These are phyloP conservation scores for Scutellaria minor DNA, from an alignment of 257 asterid species.

Conservation along the genomic window DNA sequence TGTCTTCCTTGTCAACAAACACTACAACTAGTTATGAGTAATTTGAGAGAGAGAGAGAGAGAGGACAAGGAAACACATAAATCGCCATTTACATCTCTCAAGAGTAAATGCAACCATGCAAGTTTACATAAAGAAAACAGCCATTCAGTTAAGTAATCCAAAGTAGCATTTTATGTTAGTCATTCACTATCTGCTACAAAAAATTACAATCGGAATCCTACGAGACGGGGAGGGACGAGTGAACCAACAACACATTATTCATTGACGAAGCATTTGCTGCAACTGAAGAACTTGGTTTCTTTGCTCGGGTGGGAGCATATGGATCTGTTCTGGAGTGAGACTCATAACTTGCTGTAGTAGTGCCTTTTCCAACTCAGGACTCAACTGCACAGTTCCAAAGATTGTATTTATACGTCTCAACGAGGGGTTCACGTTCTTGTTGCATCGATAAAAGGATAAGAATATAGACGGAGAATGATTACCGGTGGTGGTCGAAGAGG, in stretches of 20 bases:
- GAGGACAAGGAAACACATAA: background rate
- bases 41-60: too few species aligned
- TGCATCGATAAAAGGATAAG: background rate
- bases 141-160: background rate
- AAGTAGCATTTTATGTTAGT: background rate
- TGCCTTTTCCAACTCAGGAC: constrained; percentile 85
- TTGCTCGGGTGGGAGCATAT: constrained; percentile 82
- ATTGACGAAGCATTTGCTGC: constrained; percentile 90
- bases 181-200: background rate
- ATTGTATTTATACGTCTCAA: constrained; percentile 7
- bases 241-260: constrained; percentile 30
- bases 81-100: background rate
- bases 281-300: constrained; percentile 88
- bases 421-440: background rate
- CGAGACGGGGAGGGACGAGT: background rate
- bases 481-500: constrained; percentile 66
- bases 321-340: constrained; percentile 90
- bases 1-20: too few species aligned
- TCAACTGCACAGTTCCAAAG: constrained; percentile 58
- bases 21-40: too few species aligned
- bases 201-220: constrained; percentile 8
- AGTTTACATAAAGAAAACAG: background rate
- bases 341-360: constrained; percentile 93
- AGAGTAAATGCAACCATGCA: background rate
- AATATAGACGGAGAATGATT: constrained; percentile 29